Evolutionary conservation across 2,329 filamentous ascomycete species (phyloP).

Genomic region (Penicillium sp.): DNA sequence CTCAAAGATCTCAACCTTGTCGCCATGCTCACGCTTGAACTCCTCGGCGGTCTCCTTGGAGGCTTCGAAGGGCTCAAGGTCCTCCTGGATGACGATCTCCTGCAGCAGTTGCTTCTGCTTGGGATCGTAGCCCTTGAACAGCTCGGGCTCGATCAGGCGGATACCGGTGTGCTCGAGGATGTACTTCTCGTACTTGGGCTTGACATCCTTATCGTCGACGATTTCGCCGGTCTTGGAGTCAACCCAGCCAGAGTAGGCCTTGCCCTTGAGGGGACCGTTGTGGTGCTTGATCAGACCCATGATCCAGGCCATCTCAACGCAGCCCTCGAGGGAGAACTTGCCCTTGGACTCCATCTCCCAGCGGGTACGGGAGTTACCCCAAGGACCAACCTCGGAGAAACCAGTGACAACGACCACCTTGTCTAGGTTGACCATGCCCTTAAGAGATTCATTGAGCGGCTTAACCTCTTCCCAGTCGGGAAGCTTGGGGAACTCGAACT

Average conservation of each 20-base stretch:
- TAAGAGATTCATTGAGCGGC: slow-evolving; percentile 83
- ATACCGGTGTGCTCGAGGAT: slow-evolving; percentile 98
- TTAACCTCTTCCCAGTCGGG: slow-evolving; percentile 95
- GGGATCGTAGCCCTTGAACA: slow-evolving; percentile 95
- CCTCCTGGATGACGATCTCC: slow-evolving; percentile 95
- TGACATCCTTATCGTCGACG: slow-evolving; percentile 97
- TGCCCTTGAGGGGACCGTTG: slow-evolving; percentile 93
- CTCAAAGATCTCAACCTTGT: slow-evolving; percentile 97
- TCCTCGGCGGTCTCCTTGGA: slow-evolving; percentile 97
- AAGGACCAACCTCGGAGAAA: slow-evolving; percentile 81
- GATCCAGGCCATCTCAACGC: slow-evolving; percentile 99
- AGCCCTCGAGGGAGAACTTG: slow-evolving; percentile 95
- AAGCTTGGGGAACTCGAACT: slow-evolving; percentile 89
- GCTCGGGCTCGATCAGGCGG: slow-evolving; percentile 93
- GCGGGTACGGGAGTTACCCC: slow-evolving; percentile 96
- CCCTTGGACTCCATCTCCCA: slow-evolving; percentile 99
- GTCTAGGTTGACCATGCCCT: slow-evolving; percentile 98
- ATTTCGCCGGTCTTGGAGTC: slow-evolving; percentile 93
- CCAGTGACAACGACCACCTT: slow-evolving; percentile 98
- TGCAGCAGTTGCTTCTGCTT: slow-evolving; percentile 98
- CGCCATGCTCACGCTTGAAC: slow-evolving; percentile 95
- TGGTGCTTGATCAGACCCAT: slow-evolving; percentile 99
- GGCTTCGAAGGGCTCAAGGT: slow-evolving; percentile 94
- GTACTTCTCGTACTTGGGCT: slow-evolving; percentile 94
- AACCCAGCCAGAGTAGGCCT: slow-evolving; percentile 95